Conservation (phyloP, 2,329 filamentous ascomycete genomes). For the Paradendryphiella salina region DNA sequence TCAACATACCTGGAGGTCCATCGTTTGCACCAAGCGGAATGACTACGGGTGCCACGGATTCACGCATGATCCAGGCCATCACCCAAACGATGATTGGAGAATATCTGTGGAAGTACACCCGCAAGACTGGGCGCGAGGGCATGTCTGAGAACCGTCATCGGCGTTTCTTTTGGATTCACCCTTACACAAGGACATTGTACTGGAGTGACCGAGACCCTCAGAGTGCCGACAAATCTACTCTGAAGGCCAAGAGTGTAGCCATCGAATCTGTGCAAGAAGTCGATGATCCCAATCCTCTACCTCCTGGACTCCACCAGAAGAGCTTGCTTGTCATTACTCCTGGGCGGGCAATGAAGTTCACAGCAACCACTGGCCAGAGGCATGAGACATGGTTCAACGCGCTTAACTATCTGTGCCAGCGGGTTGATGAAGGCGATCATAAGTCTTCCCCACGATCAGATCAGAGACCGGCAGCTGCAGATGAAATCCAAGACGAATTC, state of each 20-base stretch:
- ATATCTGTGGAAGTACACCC: slow-evolving; percentile 98
- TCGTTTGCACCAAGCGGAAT: slow-evolving; percentile 62
- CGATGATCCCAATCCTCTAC: slow-evolving; percentile 91
- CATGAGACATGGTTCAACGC: slow-evolving; percentile 99
- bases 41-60: slow-evolving; percentile 72
- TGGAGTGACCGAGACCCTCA: slow-evolving; percentile 93
- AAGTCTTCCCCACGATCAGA: slow-evolving; percentile 8
- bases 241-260: slow-evolving; percentile 83
- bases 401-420: slow-evolving; percentile 85
- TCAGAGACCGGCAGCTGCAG: slow-evolving; percentile 55
- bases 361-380: slow-evolving; percentile 86
- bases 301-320: slow-evolving; percentile 91
- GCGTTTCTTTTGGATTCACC: slow-evolving; percentile 98
- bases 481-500: slow-evolving; percentile 71
- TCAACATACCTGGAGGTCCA: slow-evolving; percentile 64
- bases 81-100: slow-evolving; percentile 99
- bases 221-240: slow-evolving; percentile 72
- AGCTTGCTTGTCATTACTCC: slow-evolving; percentile 89
- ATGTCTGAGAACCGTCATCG: slow-evolving; percentile 88
- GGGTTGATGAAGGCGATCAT: slow-evolving; percentile 59
- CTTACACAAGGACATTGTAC: slow-evolving; percentile 93
- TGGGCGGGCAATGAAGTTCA: slow-evolving; percentile 88
- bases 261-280: slow-evolving; percentile 93
- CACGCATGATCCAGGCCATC: slow-evolving; percentile 97
- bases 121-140: slow-evolving; percentile 85